These are phyloP conservation scores for Mycena albidolilacea DNA, from an alignment of 768 basidiomycete species.

Conservation along the genomic window DNA sequence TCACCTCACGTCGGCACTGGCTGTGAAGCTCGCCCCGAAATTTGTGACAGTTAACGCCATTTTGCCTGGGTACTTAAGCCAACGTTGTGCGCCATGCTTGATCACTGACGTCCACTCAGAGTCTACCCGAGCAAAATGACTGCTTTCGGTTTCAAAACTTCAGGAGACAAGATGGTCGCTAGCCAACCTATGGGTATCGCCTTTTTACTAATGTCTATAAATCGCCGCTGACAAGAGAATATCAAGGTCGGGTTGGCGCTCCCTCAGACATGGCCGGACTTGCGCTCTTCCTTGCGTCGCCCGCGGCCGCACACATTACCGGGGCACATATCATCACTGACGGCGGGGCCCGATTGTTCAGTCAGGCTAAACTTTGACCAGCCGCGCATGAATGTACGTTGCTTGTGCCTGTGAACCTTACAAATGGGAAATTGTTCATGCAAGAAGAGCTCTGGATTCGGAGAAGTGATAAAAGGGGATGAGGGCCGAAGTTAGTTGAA, in stretches of 20 bases:
- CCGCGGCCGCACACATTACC: slow-evolving; percentile 82
- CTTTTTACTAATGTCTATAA: slow-evolving; percentile 25
- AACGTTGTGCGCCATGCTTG: neutral
- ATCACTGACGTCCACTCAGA: slow-evolving; percentile 48
- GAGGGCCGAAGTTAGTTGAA: too few relatives aligned
- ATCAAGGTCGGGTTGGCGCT: slow-evolving; percentile 73
- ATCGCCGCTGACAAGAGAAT: slow-evolving; percentile 4
- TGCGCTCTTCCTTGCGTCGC: slow-evolving; percentile 77
- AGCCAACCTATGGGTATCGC: slow-evolving; percentile 74
- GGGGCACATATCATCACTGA: slow-evolving; percentile 82
- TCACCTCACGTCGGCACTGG: slow-evolving; percentile 82
- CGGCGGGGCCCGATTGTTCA: slow-evolving; percentile 64
- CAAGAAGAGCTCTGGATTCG: too few relatives aligned
- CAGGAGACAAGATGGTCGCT: slow-evolving; percentile 67
- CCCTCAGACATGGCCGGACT: slow-evolving; percentile 82
- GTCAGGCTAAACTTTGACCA: neutral
- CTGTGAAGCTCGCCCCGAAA: slow-evolving; percentile 71
- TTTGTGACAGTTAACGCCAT: slow-evolving; percentile 91
- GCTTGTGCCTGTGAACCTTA: neutral
- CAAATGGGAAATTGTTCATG: too few relatives aligned
- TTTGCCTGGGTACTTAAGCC: slow-evolving; percentile 73
- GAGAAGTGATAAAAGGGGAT: too few relatives aligned
- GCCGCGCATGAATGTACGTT: neutral
- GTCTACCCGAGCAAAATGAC: slow-evolving; percentile 92
- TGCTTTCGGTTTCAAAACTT: slow-evolving; percentile 72